Percentiles rank a stretch among this genome's conserved stretches.
Evolutionary conservation across 1,284 basidiomycete genomes (phyloP).

Genomic region (Microbotryum silenes-acaulis): DNA sequence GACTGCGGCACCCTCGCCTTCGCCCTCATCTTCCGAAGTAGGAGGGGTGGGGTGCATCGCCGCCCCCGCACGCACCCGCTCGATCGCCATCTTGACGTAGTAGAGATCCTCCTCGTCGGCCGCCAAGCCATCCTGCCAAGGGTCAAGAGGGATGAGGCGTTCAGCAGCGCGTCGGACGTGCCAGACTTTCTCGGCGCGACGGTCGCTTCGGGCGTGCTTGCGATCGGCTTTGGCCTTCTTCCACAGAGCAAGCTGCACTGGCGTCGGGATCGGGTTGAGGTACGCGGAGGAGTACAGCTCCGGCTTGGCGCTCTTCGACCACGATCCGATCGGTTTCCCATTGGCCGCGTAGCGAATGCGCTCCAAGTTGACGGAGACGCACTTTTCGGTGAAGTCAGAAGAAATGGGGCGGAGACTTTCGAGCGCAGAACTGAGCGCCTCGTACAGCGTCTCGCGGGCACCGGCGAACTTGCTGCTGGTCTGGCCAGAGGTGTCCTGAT

Average conservation of each 20-base stretch:
- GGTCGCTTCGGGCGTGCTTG: not conserved
- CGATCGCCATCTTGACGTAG: conserved; percentile 63
- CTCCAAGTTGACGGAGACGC: too few relatives aligned
- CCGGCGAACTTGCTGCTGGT: too few relatives aligned
- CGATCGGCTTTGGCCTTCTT: not conserved
- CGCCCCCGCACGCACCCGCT: conserved; percentile 39
- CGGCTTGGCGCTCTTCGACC: not conserved
- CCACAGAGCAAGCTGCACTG: not conserved
- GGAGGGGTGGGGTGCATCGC: conserved; percentile 29
- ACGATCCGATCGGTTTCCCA: too few relatives aligned
- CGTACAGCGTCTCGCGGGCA: too few relatives aligned
- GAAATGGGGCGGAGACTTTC: too few relatives aligned
- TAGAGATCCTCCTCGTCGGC: conserved; percentile 89
- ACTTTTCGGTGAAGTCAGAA: too few relatives aligned
- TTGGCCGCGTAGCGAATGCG: too few relatives aligned
- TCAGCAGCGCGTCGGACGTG: conserved; percentile 9
- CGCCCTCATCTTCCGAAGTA: conserved; percentile 23
- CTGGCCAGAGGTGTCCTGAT: too few relatives aligned
- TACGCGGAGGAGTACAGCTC: not conserved
- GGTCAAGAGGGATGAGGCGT: conserved; percentile 48
- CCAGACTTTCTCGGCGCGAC: not conserved
- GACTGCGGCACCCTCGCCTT: conserved; percentile 2
- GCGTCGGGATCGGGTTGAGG: not conserved
- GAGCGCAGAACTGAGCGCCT: too few relatives aligned
- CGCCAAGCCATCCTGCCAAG: conserved; percentile 52